Base-by-base conservation (phyloP, 2,329 filamentous ascomycete species). In the Lasiodiplodia citricola region DNA sequence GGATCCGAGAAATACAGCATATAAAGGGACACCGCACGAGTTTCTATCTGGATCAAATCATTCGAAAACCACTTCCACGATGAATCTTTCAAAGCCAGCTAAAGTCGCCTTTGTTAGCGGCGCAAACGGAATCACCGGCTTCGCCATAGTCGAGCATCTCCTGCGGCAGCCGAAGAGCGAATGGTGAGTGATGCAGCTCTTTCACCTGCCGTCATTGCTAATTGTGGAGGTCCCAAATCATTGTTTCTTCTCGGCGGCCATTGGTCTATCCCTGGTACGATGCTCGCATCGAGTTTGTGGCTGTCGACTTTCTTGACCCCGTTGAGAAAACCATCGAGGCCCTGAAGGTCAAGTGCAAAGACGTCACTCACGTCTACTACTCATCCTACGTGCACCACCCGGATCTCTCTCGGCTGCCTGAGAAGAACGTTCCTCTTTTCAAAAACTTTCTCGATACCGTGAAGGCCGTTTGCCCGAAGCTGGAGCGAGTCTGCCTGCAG, bases 61-160 rank as follows among this genome's bases (percentile, higher is more conserved):
- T 28, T 28, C 28, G 37, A 38, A 6, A 38, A 14, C 14, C 11
- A 38, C 8, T 14, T 11, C 37, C 37, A 38, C 5, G 5, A 28
- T 28, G 28, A 38, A 2, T 38, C 37, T 14, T 14, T 38, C 37
- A 38, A 38, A 11, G 47, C 47, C 18, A 28, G 18, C 47, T 8
- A 79, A 78, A 64, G 74, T 76, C 7, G 79, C 78, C 7, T 76
- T 80, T 51, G 73, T 80, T 25, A 77, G 77, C 7, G 79, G 78
- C 37, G 74, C 64, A 21, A 80, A 79, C 70, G 79, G 79, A 23
- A 77, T 80, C 56, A 78, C 71, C 52, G 79, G 79, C 4, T 70
- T 71, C 56, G 76, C 78, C 2, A 74, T 81, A 28, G 68, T 80
- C 21, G 77, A 80, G 64, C 72, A 80, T 51, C 70, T 81, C 3